Evolutionary conservation across 2,329 filamentous ascomycete genomes (phyloP).

Genomic region (Diplodia seriata): DNA sequence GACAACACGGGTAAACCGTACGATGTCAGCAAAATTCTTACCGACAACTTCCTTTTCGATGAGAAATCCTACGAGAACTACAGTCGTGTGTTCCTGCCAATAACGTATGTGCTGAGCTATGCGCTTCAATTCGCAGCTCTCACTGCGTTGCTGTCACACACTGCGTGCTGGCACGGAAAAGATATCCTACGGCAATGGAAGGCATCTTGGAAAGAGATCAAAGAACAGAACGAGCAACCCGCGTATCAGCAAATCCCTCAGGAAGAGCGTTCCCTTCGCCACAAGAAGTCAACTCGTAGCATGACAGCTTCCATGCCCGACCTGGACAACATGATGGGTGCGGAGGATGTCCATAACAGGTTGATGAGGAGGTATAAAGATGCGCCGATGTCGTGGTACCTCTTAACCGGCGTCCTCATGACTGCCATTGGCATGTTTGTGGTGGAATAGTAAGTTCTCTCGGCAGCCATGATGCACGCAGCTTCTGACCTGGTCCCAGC

Average conservation of each 20-base stretch:
- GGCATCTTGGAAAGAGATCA: conserved; percentile 69
- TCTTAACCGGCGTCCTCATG: conserved; percentile 77
- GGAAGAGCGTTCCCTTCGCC: conserved; percentile 44
- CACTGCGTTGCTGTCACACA: conserved; percentile 80
- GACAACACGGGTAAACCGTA: conserved; percentile 83
- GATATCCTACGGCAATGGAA: conserved; percentile 82
- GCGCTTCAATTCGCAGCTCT: conserved; percentile 85
- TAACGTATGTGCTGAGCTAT: conserved; percentile 87
- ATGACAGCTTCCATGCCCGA: conserved; percentile 46
- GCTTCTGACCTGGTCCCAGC: conserved; percentile 33
- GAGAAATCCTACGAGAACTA: conserved; percentile 78
- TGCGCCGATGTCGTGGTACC: conserved; percentile 81
- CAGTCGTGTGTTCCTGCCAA: conserved; percentile 82
- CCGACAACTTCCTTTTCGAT: conserved; percentile 78
- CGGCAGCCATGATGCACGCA: conserved; percentile 35
- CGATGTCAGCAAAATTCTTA: conserved; percentile 81
- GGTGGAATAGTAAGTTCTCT: conserved; percentile 74
- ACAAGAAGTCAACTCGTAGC: conserved; percentile 36
- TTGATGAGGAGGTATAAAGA: conserved; percentile 84
- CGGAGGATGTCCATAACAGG: conserved; percentile 83
- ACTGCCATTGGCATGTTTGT: conserved; percentile 80
- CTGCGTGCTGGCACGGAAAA: conserved; percentile 80
- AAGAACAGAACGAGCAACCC: conserved; percentile 40
- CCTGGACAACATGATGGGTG: conserved; percentile 64
- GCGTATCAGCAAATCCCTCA: conserved; percentile 47